Evolutionary conservation across 192 early-diverging fungal genomes (phyloP).

Genomic region (Backusella luteola): DNA sequence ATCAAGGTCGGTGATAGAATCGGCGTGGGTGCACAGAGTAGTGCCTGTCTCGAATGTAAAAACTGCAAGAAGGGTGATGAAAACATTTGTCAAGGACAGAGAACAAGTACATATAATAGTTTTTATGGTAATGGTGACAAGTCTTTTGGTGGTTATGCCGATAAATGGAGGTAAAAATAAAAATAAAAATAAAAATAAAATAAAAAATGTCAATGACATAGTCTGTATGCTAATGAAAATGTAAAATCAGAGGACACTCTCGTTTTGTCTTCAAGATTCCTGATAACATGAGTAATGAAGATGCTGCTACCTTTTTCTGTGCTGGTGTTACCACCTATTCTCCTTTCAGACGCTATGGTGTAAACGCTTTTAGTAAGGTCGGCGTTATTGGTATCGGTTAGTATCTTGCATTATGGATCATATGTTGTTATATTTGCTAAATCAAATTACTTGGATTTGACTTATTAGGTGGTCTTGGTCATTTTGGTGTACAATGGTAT

Average conservation of each 20-base stretch:
- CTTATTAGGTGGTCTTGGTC: conserved; percentile 57
- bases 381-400: conserved; percentile 37
- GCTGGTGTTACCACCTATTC: conserved; percentile 62
- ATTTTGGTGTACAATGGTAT: conserved; percentile 58
- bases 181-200: too few species aligned
- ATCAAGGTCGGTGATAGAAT: conserved; percentile 49
- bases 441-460: background rate
- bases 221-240: background rate
- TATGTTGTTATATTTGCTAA: background rate
- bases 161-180: conserved; percentile 31
- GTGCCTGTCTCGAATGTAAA: conserved; percentile 51
- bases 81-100: conserved; percentile 43
- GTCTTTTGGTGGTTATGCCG: conserved; percentile 47
- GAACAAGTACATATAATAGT: conserved; percentile 48
- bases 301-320: conserved; percentile 77
- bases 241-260: conserved; percentile 44
- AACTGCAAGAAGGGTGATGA: conserved; percentile 40
- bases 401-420: too few species aligned
- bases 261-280: conserved; percentile 68
- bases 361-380: conserved; percentile 46
- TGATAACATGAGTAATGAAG: conserved; percentile 44
- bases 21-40: conserved; percentile 63
- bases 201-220: background rate
- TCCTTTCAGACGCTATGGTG: conserved; percentile 46
- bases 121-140: conserved; percentile 35